Evolutionary conservation across 176 grass and related monocot genomes (phyloP).

Genomic region (Chloris gayana): DNA sequence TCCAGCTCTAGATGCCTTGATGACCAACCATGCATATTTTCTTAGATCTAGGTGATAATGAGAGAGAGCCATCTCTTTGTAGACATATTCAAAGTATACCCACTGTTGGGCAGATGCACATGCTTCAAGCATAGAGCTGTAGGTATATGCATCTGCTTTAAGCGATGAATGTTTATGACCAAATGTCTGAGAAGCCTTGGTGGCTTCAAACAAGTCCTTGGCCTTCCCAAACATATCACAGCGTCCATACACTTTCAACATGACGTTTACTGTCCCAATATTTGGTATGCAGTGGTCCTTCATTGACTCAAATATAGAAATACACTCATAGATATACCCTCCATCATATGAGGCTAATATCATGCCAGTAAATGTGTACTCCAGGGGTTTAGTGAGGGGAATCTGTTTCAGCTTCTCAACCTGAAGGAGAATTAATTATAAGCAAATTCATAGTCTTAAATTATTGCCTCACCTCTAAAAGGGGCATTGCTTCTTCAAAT

Average conservation of each 20-base stretch:
- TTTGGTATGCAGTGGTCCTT: constrained; percentile 78
- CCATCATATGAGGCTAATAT: constrained; percentile 87
- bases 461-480: constrained; percentile 11
- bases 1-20: constrained; percentile 80
- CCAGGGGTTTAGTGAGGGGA: constrained; percentile 77
- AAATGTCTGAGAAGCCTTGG: constrained; percentile 28
- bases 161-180: constrained; percentile 40
- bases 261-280: constrained; percentile 83
- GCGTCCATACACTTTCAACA: constrained; percentile 86
- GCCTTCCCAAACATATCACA: constrained; percentile 88
- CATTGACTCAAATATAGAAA: constrained; percentile 90
- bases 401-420: constrained; percentile 77
- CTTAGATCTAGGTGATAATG: constrained; percentile 68
- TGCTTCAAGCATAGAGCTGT: constrained; percentile 80
- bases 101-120: constrained; percentile 82
- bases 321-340: constrained; percentile 71
- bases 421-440: constrained; percentile 50
- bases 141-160: constrained; percentile 69
- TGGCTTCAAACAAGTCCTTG: constrained; percentile 85
- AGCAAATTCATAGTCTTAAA: not conserved
- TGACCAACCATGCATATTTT: constrained; percentile 66
- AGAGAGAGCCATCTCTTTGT: constrained; percentile 79
- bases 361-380: constrained; percentile 93
- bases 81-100: constrained; percentile 97
- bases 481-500: not conserved